Evolutionary conservation across 345 rosid genomes (phyloP).

Genomic region (Gossypioides kirkii): DNA sequence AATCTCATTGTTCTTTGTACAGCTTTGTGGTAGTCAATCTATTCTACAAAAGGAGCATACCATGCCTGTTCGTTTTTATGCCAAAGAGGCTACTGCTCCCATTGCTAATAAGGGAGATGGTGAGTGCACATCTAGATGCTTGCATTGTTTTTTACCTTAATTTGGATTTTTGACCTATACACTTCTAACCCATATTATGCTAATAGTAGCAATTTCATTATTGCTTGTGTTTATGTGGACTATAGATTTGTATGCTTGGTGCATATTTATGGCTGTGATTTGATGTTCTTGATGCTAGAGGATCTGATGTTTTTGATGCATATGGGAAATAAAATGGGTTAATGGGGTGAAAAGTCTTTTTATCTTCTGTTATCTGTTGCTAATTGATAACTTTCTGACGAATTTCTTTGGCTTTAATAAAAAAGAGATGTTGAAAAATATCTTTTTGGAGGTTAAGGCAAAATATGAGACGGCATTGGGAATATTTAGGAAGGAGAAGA

Average conservation of each 20-base stretch:
- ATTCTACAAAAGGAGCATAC: slow-evolving; percentile 47
- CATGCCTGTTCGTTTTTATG: slow-evolving; percentile 59
- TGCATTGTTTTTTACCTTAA: neutral
- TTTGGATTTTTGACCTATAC: neutral
- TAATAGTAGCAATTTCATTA: neutral
- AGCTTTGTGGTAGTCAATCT: slow-evolving; percentile 50
- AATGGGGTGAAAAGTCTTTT: neutral
- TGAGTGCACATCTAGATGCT: slow-evolving; percentile 26
- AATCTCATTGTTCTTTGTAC: slow-evolving; percentile 15
- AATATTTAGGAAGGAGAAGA: slow-evolving; percentile 77
- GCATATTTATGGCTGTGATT: neutral
- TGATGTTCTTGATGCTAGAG: neutral
- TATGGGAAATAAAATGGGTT: neutral
- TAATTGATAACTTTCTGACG: neutral
- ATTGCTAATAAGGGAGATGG: slow-evolving; percentile 78
- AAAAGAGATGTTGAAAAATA: slow-evolving; percentile 86
- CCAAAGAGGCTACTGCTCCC: slow-evolving; percentile 70
- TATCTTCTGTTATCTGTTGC: neutral
- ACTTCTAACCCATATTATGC: neutral
- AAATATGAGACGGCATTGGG: slow-evolving; percentile 82
- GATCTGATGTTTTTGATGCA: neutral
- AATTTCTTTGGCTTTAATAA: slow-evolving; percentile 14
- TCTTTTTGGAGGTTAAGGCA: slow-evolving; percentile 77
- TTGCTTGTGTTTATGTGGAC: neutral
- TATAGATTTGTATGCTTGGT: neutral